Evolutionary conservation across 306 rosid species (phyloP), one percentile per base, ranked within the genome.

Genomic region (Lathyrus aphaca): DNA sequence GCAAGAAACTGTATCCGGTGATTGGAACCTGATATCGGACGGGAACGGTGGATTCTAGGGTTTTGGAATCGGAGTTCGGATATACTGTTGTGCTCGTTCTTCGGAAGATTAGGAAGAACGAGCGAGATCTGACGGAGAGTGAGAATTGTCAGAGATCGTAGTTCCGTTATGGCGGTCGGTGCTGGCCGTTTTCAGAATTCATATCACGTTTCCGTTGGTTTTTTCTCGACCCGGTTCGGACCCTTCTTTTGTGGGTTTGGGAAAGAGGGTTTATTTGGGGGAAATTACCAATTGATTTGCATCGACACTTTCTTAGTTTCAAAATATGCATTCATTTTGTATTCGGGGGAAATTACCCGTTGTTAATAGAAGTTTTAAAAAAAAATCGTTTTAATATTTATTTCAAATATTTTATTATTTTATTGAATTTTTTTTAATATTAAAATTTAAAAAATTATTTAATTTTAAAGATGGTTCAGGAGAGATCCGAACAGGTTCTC

Each of bases 21-120:
- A 2, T 63, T 38, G 35, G 66, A 66, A 58, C 77, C 71, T 77
- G 74, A 62, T 40, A 61, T 15, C 32, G 6, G 29, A 27, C 16
- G 64, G 39, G 66, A 65, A 62, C 19, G 69, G 10, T 32, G 69
- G 35, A 38, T 67, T 61, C 8, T 38, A 66, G 81, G 72, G 72
- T 60, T 81, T 66, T 10, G 17, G 19, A 59, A 40, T 73, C 45
- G 40, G 49, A 69, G 8, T 43, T 49, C 3, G 61, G 6, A 50
- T 21, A 49, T 13, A 69, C 8, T 18, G 13, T 54, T 72, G 64
- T 3, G 13, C 30, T 55, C 43, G 49, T 8, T n/a, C 35, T 46
- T 11, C 5, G 6, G 64, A 13, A 14, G 46, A 40, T 43, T 32
- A 5, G 27, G 30, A 58, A 19, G 43, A 57, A 10, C 8, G 58